Base-by-base conservation (phyloP, 305 asterid species). In the Ilex paraguariensis region DNA sequence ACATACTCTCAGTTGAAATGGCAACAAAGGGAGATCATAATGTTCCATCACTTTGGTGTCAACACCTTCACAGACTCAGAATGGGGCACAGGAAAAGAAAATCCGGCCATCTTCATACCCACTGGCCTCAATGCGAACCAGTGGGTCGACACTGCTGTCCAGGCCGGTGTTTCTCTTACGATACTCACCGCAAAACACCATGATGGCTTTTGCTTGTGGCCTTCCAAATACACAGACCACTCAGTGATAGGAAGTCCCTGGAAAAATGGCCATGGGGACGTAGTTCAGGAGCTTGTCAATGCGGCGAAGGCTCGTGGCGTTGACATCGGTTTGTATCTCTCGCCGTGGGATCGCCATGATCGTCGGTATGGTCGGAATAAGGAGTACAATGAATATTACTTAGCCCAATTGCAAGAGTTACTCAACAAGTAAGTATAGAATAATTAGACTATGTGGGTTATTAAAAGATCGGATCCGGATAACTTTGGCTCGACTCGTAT, bases 131-230 rank as follows among this genome's bases (percentile, higher is more conserved):
- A 87, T 44, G 75, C 95, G 13, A 53, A 8, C 69, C 98, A 91
- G 57, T 91, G 98, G 98, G 86, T 84, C 39, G 92, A 88, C 32
- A 58, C 89, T 0, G 95, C 90, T 0, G 85, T 73, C 31, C 72
- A 68, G 42, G 87, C 95, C n/a, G 95, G 95, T 1, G 66, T 84
- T 55, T 84, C 98, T 0, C 73, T 91, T 30, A 75, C 78, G 75
- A 85, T 87, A 31, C 95, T 91, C 67, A 91, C 98, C 0, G 95
- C 95, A 32, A 91, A 91, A 72, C 98, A 91, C 61, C 98, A 91
- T 56, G 98, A 91, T 17, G 98, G 98, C 5, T 91, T 91, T 61
- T 91, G 98, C 84, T 66, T 91, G 62, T 91, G 98, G 98, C 98
- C 98, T 39, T 88, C 98, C 0, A 81, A 57, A 15, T 88, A 87